Base-by-base conservation (phyloP, 805 yeast genomes). In the Yamadazyma phyllophila region DNA sequence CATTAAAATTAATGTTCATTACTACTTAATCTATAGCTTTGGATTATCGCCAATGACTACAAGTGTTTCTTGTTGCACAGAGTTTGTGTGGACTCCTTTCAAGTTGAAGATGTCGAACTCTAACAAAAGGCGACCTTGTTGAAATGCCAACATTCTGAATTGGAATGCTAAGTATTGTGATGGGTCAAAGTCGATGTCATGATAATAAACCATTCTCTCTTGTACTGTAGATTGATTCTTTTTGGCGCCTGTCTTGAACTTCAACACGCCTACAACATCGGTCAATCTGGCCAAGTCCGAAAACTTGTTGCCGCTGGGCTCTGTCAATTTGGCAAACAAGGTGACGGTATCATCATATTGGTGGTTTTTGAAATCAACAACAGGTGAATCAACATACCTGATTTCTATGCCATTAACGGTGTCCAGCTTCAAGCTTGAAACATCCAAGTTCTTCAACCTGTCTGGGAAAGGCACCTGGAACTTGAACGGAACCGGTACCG, bases 31-130 rank as follows among this genome's bases (percentile, higher is more conserved):
- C 29, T 27, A 35, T 9, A 36, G 11, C 20, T 34, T 30, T 13
- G 29, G 32, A 29, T 17, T 7, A 29, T 41, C 56, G 77, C 46
- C 50, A 82, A 36, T 20, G 14, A 36, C 13, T 3, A 42, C 45
- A 64, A 31, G 24, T 0, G 88, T 89, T 60, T 85, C 90, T 61
- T 86, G 92, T 7, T 81, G 60, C 1, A 82, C 71, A 0, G 83
- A 74, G 2, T 87, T 86, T 2, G 80, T 73, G 46, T 82, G 74
- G 26, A 69, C 67, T 2, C 80, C 80, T 15, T 73, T 69, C 5
- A 58, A 53, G 39, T 73, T 66, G 60, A 66, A 85, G 58, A 83
- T 70, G 49, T 83, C 83, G 13, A 81, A 87, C 49, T 72, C 74
- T 56, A 84, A 62, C 37, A 84, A 60, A 10, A 79, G 77, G 47